A percentile compares a stretch with the other conserved stretches of the same genome.
Conservation (phyloP, 2,329 filamentous ascomycete species). For the Ascochyta koolunga region DNA sequence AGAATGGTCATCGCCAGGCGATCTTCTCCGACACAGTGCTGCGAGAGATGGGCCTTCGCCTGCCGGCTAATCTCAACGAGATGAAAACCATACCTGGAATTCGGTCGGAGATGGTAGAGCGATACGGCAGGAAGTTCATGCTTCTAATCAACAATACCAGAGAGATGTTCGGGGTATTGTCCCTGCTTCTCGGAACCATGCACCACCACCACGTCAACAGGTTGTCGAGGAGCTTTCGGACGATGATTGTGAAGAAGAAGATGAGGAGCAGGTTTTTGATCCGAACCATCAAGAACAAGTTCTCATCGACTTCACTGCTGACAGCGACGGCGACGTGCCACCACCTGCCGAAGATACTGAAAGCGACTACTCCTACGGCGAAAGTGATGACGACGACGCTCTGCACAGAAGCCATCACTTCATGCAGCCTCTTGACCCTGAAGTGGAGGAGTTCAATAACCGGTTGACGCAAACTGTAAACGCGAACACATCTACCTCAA, state of each 20-base stretch:
- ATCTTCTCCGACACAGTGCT: conserved; percentile 73
- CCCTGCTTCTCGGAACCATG: conserved; percentile 23
- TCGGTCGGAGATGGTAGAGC: conserved; percentile 64
- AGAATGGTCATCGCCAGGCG: conserved; percentile 61
- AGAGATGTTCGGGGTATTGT: conserved; percentile 27
- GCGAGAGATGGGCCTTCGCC: conserved; percentile 73
- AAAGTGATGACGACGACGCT: conserved; percentile 28
- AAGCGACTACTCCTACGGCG: conserved; percentile 30
- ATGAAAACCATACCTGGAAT: conserved; percentile 71
- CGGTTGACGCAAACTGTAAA: conserved; percentile 29
- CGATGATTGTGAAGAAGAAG: conserved; percentile 46
- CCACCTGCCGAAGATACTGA: conserved; percentile 19
- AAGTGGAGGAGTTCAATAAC: conserved; percentile 40
- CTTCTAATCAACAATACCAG: conserved; percentile 57
- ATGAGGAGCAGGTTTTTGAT: conserved; percentile 50
- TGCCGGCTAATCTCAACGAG: conserved; percentile 65
- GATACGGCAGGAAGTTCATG: conserved; percentile 67
- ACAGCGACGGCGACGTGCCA: conserved; percentile 41
- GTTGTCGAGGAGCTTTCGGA: conserved; percentile 43
- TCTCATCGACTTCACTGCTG: conserved; percentile 54
- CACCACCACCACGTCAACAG: conserved; percentile 21
- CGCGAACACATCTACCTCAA: conserved; percentile 20
- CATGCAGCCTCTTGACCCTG: conserved; percentile 28
- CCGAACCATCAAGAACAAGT: conserved; percentile 53
- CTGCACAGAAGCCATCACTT: conserved; percentile 40